Evolutionary conservation across 306 rosid genomes (phyloP).

Genomic region (Datisca glomerata): DNA sequence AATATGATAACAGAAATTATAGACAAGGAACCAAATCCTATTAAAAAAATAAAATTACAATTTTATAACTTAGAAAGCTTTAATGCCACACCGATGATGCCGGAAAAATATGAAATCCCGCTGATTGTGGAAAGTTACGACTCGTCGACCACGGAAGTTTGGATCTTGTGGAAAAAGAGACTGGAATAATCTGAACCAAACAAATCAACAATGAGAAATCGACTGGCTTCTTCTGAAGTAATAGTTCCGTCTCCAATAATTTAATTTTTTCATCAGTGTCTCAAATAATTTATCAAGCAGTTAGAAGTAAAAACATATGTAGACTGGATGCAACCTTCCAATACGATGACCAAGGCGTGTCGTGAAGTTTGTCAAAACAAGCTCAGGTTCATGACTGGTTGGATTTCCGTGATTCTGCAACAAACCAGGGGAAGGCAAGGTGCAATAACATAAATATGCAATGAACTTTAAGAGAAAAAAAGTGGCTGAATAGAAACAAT

Average conservation of each 20-base stretch:
- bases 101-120: constrained; percentile 87
- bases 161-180: constrained; percentile 90
- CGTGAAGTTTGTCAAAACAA: constrained; percentile 59
- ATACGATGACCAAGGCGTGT: constrained; percentile 85
- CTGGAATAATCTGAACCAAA: constrained; percentile 50
- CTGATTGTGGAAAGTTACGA: constrained; percentile 91
- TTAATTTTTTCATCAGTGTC: too few species aligned
- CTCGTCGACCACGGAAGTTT: constrained; percentile 75
- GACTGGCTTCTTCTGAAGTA: too few species aligned
- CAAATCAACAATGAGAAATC: constrained; percentile 7
- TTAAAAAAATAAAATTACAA: not conserved
- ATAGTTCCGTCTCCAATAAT: too few species aligned
- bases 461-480: too few species aligned
- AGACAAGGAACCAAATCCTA: constrained; percentile 14
- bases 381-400: constrained; percentile 84
- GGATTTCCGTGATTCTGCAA: constrained; percentile 90
- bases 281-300: constrained; percentile 1
- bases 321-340: constrained; percentile 51
- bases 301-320: constrained; percentile 3
- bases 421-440: constrained; percentile 2
- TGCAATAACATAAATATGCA: not conserved
- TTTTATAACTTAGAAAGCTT: constrained; percentile 1
- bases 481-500: too few species aligned
- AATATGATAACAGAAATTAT: constrained; percentile 5
- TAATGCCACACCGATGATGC: constrained; percentile 61